Evolutionary conservation across 371 early-diverging fungal species (phyloP).

Genomic region (Coemansia sp.): DNA sequence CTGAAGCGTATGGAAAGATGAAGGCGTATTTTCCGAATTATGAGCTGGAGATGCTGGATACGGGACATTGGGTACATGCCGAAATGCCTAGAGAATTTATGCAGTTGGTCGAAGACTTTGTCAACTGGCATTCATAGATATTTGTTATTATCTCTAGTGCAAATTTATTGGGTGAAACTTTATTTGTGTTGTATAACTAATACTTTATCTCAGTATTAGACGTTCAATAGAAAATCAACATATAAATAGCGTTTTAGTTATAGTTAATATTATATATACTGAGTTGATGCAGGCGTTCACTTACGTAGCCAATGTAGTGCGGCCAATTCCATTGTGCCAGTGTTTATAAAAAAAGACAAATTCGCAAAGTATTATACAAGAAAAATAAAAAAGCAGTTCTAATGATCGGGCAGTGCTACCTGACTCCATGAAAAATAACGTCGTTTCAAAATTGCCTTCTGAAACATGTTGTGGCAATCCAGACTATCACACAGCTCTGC

Average conservation of each 20-base stretch:
- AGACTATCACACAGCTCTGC: constrained; percentile 27
- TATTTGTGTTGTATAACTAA: too few species aligned
- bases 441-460: constrained; percentile 14
- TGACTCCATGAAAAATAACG: neutral
- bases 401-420: neutral
- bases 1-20: constrained; percentile 56
- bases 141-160: neutral
- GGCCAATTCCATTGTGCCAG: neutral
- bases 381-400: too few species aligned
- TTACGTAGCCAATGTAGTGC: constrained; percentile 13
- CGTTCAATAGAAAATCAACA: too few species aligned
- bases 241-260: too few species aligned
- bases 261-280: neutral
- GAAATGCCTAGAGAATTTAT: constrained; percentile 71
- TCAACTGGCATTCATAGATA: constrained; percentile 1
- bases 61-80: constrained; percentile 91
- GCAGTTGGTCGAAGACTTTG: constrained; percentile 31
- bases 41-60: constrained; percentile 61
- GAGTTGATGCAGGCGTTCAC: neutral
- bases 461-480: constrained; percentile 37
- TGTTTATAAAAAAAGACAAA: neutral
- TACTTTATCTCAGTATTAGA: too few species aligned
- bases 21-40: constrained; percentile 64
- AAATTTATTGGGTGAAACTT: too few species aligned
- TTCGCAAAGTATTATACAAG: neutral